Evolutionary conservation across 345 rosid species (phyloP).

Genomic region (Populus alba): DNA sequence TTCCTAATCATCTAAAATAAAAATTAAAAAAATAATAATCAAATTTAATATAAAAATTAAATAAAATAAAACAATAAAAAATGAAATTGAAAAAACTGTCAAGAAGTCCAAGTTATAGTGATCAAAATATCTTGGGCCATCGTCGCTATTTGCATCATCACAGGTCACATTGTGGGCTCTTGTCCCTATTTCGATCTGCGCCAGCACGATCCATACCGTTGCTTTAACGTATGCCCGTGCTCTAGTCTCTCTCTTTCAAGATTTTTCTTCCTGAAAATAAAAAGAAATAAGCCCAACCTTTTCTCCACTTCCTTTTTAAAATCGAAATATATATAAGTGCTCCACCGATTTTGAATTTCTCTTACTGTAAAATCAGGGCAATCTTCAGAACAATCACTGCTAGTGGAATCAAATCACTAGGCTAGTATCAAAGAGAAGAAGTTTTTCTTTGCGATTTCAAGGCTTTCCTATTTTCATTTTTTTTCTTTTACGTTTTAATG

Average conservation of each 20-base stretch:
- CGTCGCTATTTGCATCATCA: too few species aligned
- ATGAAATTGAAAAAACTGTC: too few species aligned
- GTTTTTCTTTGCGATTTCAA: background rate
- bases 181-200: background rate
- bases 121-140: background rate
- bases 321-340: background rate
- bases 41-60: too few species aligned
- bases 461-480: background rate
- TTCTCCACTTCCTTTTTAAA: background rate
- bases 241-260: background rate
- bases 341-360: background rate
- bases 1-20: too few species aligned
- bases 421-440: background rate
- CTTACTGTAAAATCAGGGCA: background rate
- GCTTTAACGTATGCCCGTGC: background rate
- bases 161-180: background rate
- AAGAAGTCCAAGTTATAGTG: background rate
- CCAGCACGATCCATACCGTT: background rate
- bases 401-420: background rate
- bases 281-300: background rate
- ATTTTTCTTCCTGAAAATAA: background rate
- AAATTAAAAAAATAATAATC: too few species aligned
- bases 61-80: too few species aligned
- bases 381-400: background rate
- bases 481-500: background rate